A percentile compares a stretch with the other conserved stretches of the same genome.
phyloP scores from a whole-genome alignment of 2,329 filamentous ascomycete genomes.

The Ceratocystis huliohia region DNA sequence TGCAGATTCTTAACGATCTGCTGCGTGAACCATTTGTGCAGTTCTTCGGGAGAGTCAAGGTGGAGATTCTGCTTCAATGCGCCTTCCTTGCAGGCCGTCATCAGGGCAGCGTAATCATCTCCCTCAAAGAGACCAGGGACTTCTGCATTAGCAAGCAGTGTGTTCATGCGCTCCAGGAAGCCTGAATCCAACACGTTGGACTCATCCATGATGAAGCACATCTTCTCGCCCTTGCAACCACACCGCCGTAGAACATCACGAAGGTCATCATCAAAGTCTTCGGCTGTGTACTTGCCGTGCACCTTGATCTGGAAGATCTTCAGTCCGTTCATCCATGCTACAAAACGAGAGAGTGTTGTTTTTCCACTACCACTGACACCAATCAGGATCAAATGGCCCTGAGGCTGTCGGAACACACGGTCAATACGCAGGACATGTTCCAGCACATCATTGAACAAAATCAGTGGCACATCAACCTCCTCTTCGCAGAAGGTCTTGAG shows the following conservation, averaged over 20 bases:
- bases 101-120: slow-evolving; percentile 95
- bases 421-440: slow-evolving; percentile 98
- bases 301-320: slow-evolving; percentile 99
- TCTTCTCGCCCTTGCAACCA: slow-evolving; percentile 97
- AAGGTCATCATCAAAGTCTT: slow-evolving; percentile 97
- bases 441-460: slow-evolving; percentile 97
- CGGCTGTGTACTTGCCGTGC: slow-evolving; percentile 92
- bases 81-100: slow-evolving; percentile 98
- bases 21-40: slow-evolving; percentile 99
- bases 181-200: slow-evolving; percentile 96
- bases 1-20: slow-evolving; percentile 99
- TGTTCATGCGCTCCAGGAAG: slow-evolving; percentile 99
- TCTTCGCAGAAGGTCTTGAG: slow-evolving; percentile 98
- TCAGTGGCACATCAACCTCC: slow-evolving; percentile 94
- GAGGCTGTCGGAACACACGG: slow-evolving; percentile 93
- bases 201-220: slow-evolving; percentile 99
- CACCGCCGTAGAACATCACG: slow-evolving; percentile 84
- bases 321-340: slow-evolving; percentile 99
- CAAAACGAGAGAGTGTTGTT: slow-evolving; percentile 92
- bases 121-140: slow-evolving; percentile 97
- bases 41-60: slow-evolving; percentile 91
- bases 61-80: slow-evolving; percentile 90
- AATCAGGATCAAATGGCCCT: slow-evolving; percentile 95
- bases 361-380: slow-evolving; percentile 98
- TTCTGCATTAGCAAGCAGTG: slow-evolving; percentile 94